Evolutionary conservation across 2,329 filamentous ascomycete species (phyloP).

Genomic region (Clonostachys rhizophaga): DNA sequence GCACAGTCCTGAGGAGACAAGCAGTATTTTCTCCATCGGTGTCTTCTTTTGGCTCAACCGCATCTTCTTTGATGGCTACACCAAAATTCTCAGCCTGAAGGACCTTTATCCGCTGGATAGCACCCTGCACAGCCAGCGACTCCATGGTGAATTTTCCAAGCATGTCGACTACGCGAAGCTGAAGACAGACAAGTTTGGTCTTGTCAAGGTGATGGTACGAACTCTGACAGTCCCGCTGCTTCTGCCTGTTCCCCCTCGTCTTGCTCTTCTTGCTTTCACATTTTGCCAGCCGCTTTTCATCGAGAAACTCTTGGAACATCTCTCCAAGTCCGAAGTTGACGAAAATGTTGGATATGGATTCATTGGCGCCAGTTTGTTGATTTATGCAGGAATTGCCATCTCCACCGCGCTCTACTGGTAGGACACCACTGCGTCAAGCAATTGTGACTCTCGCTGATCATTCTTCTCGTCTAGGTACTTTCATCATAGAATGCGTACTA

Average conservation of each 20-base stretch:
- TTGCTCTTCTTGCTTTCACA: slow-evolving; percentile 30
- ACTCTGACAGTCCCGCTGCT: slow-evolving; percentile 24
- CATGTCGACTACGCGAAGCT: slow-evolving; percentile 1
- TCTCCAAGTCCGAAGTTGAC: slow-evolving; percentile 10
- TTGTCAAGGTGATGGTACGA: slow-evolving; percentile 15
- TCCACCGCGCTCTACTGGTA: slow-evolving; percentile 25
- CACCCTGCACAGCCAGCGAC: slow-evolving; percentile 11
- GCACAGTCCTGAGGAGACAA: slow-evolving; percentile 32
- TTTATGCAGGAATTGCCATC: slow-evolving; percentile 33
- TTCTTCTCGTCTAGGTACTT: slow-evolving; percentile 19
- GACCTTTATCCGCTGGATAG: slow-evolving; percentile 28
- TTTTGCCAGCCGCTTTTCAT: slow-evolving; percentile 39
- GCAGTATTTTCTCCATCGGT: slow-evolving; percentile 19
- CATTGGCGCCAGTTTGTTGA: slow-evolving; percentile 30
- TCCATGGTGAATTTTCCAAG: slow-evolving; percentile 4
- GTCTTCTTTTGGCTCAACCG: slow-evolving; percentile 27
- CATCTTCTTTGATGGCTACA: slow-evolving; percentile 27
- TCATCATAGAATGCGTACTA: slow-evolving; percentile 20
- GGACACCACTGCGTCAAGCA: too few species aligned
- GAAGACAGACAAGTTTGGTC: slow-evolving; percentile 13
- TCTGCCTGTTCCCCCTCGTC: slow-evolving; percentile 25
- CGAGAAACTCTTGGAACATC: slow-evolving; percentile 24
- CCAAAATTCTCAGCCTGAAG: slow-evolving; percentile 17
- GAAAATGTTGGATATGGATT: slow-evolving; percentile 30
- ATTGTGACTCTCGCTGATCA: too few species aligned